Evolutionary conservation across 495 filamentous ascomycete genomes (phyloP), one percentile per base, ranked within the genome.

Genomic region (Neurospora sp.): DNA sequence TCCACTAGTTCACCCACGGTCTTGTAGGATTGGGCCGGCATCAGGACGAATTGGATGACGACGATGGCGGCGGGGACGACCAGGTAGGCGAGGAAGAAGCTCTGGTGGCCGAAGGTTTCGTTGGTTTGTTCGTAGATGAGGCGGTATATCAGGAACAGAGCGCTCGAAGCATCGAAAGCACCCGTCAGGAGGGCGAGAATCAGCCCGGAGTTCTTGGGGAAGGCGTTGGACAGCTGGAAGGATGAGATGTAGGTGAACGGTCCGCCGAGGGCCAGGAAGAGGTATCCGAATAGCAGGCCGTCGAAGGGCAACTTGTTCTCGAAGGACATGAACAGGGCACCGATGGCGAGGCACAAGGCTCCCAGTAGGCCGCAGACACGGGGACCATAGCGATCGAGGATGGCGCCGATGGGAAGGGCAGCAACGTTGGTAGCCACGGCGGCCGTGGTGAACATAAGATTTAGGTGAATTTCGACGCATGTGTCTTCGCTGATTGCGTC

Each of bases 391-490:
- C 88, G 86, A 78, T 98, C 94, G 5, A 97, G 85, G 54, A 97
- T 92, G 1, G 93, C 93, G 44, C 94, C 94, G 5, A 97, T 89
- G 14, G 94, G 93, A 4, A 97, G 84, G 10, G 94, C 94, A 20
- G 89, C 90, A 20, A 95, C 91, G 69, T 88, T 89, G 42, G 94
- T 97, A 5, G 88, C 90, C 20, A 97, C 94, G 16, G 93, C 94
- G n/a, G 93, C 94, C 42, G 92, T 86, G 39, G 94, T 97, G 84
- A 97, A 97, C 94, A 97, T 97, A 73, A 97, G 82, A 80, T 97
- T 97, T 69, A 97, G 85, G 69, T 91, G 88, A 69, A 97, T 90
- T 79, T 97, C 94, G 23, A 94, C 88, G 72, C 86, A 86, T 0
- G 90, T 89, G 70, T 88, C 84, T 7, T 86, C 81, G 44, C 90